Percentiles rank a stretch among this genome's conserved stretches.
Conservation (phyloP, 257 asterid species). For the Nicotiana otophora region DNA sequence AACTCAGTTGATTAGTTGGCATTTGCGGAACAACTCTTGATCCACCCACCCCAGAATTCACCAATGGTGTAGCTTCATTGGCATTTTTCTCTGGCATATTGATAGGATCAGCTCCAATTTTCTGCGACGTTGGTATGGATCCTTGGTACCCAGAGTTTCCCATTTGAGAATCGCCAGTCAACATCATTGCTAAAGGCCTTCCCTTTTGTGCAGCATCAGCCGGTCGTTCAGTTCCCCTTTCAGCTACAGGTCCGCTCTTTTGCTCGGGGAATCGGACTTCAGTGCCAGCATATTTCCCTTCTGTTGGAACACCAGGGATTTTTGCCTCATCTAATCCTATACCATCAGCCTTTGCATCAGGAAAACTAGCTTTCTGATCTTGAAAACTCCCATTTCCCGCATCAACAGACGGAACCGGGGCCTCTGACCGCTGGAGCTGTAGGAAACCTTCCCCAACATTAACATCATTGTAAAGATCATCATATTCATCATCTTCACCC, state of each 20-base stretch:
- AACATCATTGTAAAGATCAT: slow-evolving; percentile 54
- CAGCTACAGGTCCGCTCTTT: slow-evolving; percentile 30
- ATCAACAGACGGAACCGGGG: slow-evolving; percentile 35
- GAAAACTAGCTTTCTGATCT: slow-evolving; percentile 34
- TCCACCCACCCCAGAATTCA: slow-evolving; percentile 38
- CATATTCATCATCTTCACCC: slow-evolving; percentile 49
- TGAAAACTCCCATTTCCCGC: slow-evolving; percentile 45
- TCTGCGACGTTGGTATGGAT: slow-evolving; percentile 31
- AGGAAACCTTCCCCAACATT: slow-evolving; percentile 49
- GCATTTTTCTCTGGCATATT: slow-evolving; percentile 31
- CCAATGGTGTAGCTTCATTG: slow-evolving; percentile 37
- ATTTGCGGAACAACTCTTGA: slow-evolving; percentile 41
- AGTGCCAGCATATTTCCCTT: slow-evolving; percentile 32
- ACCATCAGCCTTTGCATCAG: slow-evolving; percentile 37
- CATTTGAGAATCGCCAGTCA: slow-evolving; percentile 41
- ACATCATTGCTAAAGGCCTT: slow-evolving; percentile 25
- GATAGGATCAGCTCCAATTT: slow-evolving; percentile 32
- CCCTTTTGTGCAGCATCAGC: slow-evolving; percentile 39
- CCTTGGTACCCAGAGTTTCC: slow-evolving; percentile 55
- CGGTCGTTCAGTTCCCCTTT: slow-evolving; percentile 28
- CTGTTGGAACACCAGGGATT: slow-evolving; percentile 37
- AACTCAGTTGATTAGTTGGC: slow-evolving; percentile 35
- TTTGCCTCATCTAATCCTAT: slow-evolving; percentile 33
- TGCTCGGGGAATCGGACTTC: slow-evolving; percentile 46
- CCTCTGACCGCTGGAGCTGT: slow-evolving; percentile 43